These are phyloP conservation scores for Tetrapyrgos nigripes DNA, from an alignment of 1,284 basidiomycete genomes.

Conservation along the genomic window DNA sequence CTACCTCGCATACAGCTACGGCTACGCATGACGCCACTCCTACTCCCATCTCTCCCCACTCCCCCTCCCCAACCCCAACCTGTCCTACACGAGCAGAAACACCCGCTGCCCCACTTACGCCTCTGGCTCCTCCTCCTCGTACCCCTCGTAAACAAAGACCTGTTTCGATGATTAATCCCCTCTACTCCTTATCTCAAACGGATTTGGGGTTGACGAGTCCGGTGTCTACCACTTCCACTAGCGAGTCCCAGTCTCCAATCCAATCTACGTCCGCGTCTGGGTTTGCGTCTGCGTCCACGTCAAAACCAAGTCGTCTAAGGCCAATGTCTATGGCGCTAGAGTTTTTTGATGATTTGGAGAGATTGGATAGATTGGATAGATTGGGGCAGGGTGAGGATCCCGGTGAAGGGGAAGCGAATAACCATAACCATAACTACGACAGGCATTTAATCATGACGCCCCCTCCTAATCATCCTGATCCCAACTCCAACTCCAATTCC, in stretches of 20 bases:
- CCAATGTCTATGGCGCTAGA: too few species aligned
- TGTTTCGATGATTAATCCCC: slow-evolving; percentile 49
- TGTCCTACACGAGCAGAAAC: slow-evolving; percentile 60
- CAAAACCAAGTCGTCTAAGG: too few species aligned
- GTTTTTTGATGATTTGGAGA: too few species aligned
- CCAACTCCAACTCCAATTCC: background rate
- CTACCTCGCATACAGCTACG: slow-evolving; percentile 8
- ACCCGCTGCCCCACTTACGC: slow-evolving; percentile 57
- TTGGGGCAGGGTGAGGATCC: too few species aligned
- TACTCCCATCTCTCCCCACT: background rate
- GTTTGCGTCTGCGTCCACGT: too few species aligned
- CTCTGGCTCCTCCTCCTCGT: slow-evolving; percentile 69
- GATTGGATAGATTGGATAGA: too few species aligned
- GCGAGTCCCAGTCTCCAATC: background rate
- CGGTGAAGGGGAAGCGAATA: slow-evolving; percentile 8
- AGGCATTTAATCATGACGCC: slow-evolving; percentile 47
- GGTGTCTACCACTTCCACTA: slow-evolving; percentile 7
- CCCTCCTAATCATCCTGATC: slow-evolving; percentile 33
- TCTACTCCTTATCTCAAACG: slow-evolving; percentile 63
- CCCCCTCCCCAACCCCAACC: slow-evolving; percentile 37
- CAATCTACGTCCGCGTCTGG: too few species aligned
- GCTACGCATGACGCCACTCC: background rate
- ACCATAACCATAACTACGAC: too few species aligned
- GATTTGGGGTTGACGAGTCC: too few species aligned
- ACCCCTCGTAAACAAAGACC: too few species aligned